These are phyloP conservation scores for Amesomyces nigricolor DNA, from an alignment of 2,329 filamentous ascomycete genomes.

Conservation along the genomic window DNA sequence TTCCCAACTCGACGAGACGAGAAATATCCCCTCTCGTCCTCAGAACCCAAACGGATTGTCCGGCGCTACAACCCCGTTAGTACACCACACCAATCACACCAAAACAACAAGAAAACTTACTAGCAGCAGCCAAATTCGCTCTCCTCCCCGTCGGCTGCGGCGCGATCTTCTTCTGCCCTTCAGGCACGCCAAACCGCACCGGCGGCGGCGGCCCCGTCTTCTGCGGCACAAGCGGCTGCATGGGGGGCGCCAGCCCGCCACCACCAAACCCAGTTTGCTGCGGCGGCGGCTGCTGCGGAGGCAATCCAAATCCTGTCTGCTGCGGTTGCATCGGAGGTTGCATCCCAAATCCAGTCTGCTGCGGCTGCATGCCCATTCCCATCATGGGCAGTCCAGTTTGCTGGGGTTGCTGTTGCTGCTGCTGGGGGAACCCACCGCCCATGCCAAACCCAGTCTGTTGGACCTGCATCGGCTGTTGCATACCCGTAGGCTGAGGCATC, in stretches of 20 bases:
- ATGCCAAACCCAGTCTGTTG: slow-evolving; percentile 58
- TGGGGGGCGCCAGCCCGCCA: slow-evolving; percentile 36
- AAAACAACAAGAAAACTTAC: too few relatives aligned
- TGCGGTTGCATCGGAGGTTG: too few relatives aligned
- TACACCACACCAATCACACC: too few relatives aligned
- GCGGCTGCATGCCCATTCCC: slow-evolving; percentile 37
- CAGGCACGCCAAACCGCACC: slow-evolving; percentile 78
- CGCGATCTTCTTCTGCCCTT: slow-evolving; percentile 67
- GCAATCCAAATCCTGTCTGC: not conserved
- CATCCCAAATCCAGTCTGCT: not conserved
- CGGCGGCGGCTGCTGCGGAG: slow-evolving; percentile 1
- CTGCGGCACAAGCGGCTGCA: slow-evolving; percentile 59
- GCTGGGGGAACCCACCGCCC: slow-evolving; percentile 33
- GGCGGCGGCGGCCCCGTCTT: slow-evolving; percentile 82
- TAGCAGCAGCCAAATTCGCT: slow-evolving; percentile 90
- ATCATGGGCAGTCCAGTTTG: slow-evolving; percentile 46
- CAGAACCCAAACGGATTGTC: slow-evolving; percentile 22
- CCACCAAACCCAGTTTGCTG: slow-evolving; percentile 13
- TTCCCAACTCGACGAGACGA: too few relatives aligned
- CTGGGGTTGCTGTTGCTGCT: slow-evolving; percentile 53
- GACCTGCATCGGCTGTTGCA: slow-evolving; percentile 38
- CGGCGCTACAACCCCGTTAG: slow-evolving; percentile 13
- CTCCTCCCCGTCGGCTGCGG: slow-evolving; percentile 83
- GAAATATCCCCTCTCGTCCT: not conserved
- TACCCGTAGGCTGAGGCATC: slow-evolving; percentile 17